Conservation (phyloP, 2,329 filamentous ascomycete genomes). For the Apiospora aurea region DNA sequence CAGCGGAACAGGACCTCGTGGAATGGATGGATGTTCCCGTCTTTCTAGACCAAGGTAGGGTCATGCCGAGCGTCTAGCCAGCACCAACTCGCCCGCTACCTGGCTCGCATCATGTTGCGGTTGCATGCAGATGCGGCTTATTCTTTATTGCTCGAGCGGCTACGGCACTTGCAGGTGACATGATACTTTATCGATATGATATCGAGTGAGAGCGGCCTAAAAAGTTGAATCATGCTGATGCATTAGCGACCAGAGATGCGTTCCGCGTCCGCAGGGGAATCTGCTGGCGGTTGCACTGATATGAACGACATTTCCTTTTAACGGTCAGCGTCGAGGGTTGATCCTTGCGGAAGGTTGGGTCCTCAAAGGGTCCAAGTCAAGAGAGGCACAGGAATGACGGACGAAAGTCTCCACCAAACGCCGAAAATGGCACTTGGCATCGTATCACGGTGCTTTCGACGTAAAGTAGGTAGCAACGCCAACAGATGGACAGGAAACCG, state of each 20-base stretch:
- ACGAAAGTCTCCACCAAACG: neutral
- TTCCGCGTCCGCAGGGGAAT: neutral
- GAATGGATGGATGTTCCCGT: conserved; percentile 2
- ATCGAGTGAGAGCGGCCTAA: neutral
- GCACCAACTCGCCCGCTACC: neutral
- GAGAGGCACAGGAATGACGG: conserved; percentile 15
- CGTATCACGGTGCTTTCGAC: conserved; percentile 7
- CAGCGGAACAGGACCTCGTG: neutral
- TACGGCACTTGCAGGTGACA: neutral
- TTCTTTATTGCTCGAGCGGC: neutral
- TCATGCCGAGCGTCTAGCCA: neutral
- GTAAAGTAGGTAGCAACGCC: conserved; percentile 14
- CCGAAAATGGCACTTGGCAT: conserved; percentile 6
- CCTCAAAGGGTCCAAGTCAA: neutral
- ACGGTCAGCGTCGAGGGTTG: conserved; percentile 9
- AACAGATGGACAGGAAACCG: conserved; percentile 7
- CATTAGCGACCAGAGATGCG: neutral
- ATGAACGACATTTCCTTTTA: conserved; percentile 11
- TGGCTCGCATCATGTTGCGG: neutral
- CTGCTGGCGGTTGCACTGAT: neutral
- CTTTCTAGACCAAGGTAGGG: neutral
- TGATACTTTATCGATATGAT: neutral
- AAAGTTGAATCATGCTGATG: conserved; percentile 3
- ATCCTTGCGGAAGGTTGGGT: neutral
- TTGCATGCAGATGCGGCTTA: neutral